Evolutionary conservation across 768 basidiomycete genomes (phyloP).

Genomic region (Lentinula detonsa): DNA sequence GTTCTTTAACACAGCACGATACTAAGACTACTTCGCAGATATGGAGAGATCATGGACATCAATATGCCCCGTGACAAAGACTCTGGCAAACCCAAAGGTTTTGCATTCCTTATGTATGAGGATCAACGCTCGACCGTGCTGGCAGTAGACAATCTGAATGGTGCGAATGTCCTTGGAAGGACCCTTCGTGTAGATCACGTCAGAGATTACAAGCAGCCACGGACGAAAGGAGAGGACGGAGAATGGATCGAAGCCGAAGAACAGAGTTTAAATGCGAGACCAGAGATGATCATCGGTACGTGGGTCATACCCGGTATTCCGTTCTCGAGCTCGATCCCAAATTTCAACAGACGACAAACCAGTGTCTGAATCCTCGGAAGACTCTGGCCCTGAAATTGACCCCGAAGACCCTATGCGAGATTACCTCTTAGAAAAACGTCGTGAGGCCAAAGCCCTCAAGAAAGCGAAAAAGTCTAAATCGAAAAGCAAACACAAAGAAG

Average conservation of each 20-base stretch:
- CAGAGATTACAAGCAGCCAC: constrained; percentile 87
- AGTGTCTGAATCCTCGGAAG: constrained; percentile 61
- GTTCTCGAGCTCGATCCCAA: constrained; percentile 1
- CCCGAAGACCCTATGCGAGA: constrained; percentile 98
- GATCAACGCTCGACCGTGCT: constrained; percentile 94
- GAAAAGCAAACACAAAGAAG: constrained; percentile 65
- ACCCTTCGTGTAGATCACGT: constrained; percentile 92
- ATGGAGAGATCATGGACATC: constrained; percentile 94
- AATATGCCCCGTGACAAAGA: constrained; percentile 93
- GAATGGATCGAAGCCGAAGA: constrained; percentile 83
- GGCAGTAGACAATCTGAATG: constrained; percentile 98
- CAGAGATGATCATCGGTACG: constrained; percentile 60
- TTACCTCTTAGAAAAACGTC: constrained; percentile 73
- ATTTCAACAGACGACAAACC: constrained; percentile 38
- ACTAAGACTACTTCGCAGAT: constrained; percentile 42
- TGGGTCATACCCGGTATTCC: not conserved
- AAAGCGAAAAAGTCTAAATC: constrained; percentile 52
- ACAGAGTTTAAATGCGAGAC: constrained; percentile 84
- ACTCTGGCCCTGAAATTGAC: constrained; percentile 67
- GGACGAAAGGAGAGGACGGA: constrained; percentile 70
- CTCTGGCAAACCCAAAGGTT: constrained; percentile 87
- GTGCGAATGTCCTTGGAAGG: constrained; percentile 79
- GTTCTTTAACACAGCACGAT: constrained; percentile 1
- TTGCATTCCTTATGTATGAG: constrained; percentile 98
- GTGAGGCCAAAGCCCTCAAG: constrained; percentile 59